Conservation (phyloP, 176 grass and related monocot species). For the Aechmea fasciata region DNA sequence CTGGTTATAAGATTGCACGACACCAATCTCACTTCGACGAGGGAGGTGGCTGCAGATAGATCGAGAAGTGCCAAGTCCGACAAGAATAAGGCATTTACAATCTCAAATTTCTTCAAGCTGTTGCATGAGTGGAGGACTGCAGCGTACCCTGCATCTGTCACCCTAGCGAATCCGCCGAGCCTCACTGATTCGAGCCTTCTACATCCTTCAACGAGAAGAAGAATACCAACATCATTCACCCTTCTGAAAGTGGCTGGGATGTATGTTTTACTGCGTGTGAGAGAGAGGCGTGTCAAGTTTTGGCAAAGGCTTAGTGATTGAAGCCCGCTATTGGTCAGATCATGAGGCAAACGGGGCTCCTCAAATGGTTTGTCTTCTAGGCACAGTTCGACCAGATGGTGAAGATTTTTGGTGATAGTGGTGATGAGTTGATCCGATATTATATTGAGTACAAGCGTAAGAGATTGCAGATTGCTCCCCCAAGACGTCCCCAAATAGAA, state of each 20-base stretch:
- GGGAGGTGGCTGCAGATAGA: constrained; percentile 53
- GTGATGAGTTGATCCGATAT: constrained; percentile 64
- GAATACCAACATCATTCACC: constrained; percentile 83
- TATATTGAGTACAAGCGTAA: constrained; percentile 69
- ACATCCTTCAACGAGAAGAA: constrained; percentile 81
- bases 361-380: constrained; percentile 64
- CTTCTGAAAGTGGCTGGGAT: constrained; percentile 48
- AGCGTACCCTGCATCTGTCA: constrained; percentile 89
- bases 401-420: constrained; percentile 51
- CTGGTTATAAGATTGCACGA: constrained; percentile 72
- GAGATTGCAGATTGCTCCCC: constrained; percentile 41
- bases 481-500: constrained; percentile 15
- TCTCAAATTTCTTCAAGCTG: constrained; percentile 69
- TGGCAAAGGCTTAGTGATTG: constrained; percentile 69
- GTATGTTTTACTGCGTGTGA: constrained; percentile 45
- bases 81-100: constrained; percentile 56
- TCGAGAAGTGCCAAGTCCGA: constrained; percentile 82
- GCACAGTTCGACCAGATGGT: constrained; percentile 55
- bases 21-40: constrained; percentile 74
- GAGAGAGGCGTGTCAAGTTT: constrained; percentile 61
- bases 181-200: constrained; percentile 78
- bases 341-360: constrained; percentile 42
- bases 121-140: constrained; percentile 76
- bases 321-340: constrained; percentile 70
- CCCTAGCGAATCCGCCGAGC: constrained; percentile 75